Conservation (phyloP, 768 basidiomycete species). For the Pisolithus orientalis region DNA sequence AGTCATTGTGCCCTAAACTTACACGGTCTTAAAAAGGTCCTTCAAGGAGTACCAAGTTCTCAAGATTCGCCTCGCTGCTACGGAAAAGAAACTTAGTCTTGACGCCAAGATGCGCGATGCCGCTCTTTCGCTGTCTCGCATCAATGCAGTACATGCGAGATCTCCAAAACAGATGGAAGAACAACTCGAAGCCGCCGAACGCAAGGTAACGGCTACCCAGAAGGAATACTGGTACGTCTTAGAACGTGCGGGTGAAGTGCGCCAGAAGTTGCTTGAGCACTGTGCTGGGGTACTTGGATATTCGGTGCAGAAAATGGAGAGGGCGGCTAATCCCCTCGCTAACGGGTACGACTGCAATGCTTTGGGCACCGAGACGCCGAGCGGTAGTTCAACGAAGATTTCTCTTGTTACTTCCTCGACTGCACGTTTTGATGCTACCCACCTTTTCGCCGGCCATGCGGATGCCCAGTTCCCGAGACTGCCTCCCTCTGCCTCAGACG, state of each 20-base stretch:
- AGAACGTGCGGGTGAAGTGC: conserved; percentile 56
- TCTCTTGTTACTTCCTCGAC: conserved; percentile 43
- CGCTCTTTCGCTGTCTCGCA: conserved; percentile 63
- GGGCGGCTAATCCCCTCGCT: conserved; percentile 31
- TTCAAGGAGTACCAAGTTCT: conserved; percentile 70
- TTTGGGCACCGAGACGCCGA: conserved; percentile 50
- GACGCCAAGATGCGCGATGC: conserved; percentile 90
- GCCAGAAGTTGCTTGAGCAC: conserved; percentile 68
- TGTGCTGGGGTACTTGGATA: conserved; percentile 75
- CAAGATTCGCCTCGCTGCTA: conserved; percentile 55
- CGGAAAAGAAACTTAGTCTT: conserved; percentile 67
- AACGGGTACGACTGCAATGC: conserved; percentile 29
- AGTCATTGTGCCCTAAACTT: conserved; percentile 8
- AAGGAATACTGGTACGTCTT: conserved; percentile 66
- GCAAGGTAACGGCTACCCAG: conserved; percentile 64
- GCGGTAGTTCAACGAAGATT: conserved; percentile 45
- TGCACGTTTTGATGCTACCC: conserved; percentile 70
- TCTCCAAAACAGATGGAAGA: conserved; percentile 60
- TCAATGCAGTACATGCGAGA: conserved; percentile 52
- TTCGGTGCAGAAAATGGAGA: conserved; percentile 64
- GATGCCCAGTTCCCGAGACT: conserved; percentile 50
- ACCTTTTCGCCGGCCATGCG: conserved; percentile 80
- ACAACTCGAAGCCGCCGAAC: conserved; percentile 67
- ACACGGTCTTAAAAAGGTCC: conserved; percentile 5
- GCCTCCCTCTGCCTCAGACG: conserved; percentile 39